Evolutionary conservation across 495 filamentous ascomycete genomes (phyloP).

Genomic region (Neurospora sp.): DNA sequence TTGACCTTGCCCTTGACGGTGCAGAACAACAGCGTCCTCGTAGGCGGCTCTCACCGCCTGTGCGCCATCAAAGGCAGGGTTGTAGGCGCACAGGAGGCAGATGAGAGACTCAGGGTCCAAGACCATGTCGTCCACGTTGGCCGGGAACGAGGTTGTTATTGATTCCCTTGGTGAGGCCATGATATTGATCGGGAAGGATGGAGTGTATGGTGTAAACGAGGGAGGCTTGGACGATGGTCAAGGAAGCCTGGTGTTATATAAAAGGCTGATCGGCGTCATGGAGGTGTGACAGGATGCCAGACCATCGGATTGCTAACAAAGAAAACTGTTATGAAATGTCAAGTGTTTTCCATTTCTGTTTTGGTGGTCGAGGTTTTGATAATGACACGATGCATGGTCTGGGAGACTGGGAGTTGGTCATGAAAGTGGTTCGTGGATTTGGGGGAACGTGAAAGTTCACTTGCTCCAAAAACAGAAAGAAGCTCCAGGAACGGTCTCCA

Average conservation of each 20-base stretch:
- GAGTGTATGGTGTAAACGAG: neutral
- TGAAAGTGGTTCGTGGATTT: neutral
- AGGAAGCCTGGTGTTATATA: neutral
- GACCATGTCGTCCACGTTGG: neutral
- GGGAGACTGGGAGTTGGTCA: neutral
- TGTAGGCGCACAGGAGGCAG: conserved; percentile 15
- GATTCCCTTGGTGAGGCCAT: neutral
- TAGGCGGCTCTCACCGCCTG: conserved; percentile 21
- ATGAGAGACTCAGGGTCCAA: conserved; percentile 20
- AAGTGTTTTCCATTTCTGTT: neutral
- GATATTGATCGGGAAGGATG: neutral
- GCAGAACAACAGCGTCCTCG: neutral
- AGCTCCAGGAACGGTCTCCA: neutral
- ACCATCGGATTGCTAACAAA: neutral
- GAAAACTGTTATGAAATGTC: neutral
- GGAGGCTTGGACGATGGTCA: neutral
- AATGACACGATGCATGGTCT: neutral
- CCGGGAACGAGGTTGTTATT: neutral
- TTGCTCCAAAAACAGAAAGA: neutral
- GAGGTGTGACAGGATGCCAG: neutral
- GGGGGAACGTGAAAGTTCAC: neutral
- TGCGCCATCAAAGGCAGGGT: conserved; percentile 18
- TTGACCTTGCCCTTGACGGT: neutral
- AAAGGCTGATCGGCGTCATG: neutral
- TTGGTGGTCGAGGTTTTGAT: neutral